Evolutionary conservation across 2,329 filamentous ascomycete species (phyloP).

Genomic region (Hypoxylon sp.): DNA sequence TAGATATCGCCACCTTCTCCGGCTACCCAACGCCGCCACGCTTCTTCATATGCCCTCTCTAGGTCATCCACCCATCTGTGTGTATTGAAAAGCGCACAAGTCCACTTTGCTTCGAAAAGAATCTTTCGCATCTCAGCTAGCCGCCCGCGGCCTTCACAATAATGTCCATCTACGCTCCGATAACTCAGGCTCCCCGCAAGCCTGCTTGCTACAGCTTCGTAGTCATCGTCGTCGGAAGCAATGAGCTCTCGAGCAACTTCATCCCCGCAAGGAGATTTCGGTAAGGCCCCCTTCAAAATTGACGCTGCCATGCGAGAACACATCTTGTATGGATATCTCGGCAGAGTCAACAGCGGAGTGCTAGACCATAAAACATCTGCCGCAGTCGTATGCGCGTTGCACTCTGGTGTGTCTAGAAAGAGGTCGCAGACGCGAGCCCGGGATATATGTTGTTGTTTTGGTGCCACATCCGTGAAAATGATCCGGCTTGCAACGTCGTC

Average conservation of each 20-base stretch:
- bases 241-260: conserved; percentile 82
- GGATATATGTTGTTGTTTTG: conserved; percentile 93
- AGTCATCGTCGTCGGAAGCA: conserved; percentile 82
- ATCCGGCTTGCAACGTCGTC: conserved; percentile 87
- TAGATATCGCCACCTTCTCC: conserved; percentile 95
- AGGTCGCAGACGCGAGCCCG: conserved; percentile 92
- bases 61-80: conserved; percentile 90
- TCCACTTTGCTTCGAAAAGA: conserved; percentile 87
- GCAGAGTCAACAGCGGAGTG: conserved; percentile 90
- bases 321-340: conserved; percentile 98
- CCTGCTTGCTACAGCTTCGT: conserved; percentile 82
- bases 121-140: conserved; percentile 84
- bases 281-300: conserved; percentile 90
- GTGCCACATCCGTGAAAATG: conserved; percentile 95
- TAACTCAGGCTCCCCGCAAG: conserved; percentile 78
- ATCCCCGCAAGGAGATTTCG: conserved; percentile 76
- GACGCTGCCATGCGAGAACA: conserved; percentile 98
- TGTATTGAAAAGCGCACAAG: conserved; percentile 91
- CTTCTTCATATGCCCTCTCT: conserved; percentile 88
- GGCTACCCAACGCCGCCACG: conserved; percentile 89
- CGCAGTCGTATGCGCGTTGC: conserved; percentile 97
- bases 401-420: conserved; percentile 97
- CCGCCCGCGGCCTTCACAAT: conserved; percentile 74
- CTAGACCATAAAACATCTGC: conserved; percentile 97
- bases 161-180: conserved; percentile 58